Percentiles rank a stretch among this genome's conserved stretches.
Evolutionary conservation across 495 filamentous ascomycete species (phyloP).

Genomic region (Trichoderma gamsii): DNA sequence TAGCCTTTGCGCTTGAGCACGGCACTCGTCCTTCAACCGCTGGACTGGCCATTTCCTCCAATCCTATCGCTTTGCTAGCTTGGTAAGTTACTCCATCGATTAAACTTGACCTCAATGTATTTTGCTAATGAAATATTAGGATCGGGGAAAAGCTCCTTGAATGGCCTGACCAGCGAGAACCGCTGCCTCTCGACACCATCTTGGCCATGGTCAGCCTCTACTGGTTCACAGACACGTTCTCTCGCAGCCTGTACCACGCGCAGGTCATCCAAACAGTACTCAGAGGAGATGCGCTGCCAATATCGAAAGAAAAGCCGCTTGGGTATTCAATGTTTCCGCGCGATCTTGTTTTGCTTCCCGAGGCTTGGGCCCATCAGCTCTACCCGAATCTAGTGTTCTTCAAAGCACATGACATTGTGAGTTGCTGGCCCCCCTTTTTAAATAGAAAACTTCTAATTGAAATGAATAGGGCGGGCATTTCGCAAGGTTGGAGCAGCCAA

Average conservation of each 20-base stretch:
- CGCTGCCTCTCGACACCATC: constrained; percentile 48
- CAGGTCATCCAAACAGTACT: constrained; percentile 36
- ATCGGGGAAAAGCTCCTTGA: constrained; percentile 62
- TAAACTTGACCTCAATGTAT: neutral
- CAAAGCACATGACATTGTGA: constrained; percentile 16
- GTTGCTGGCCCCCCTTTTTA: constrained; percentile 22
- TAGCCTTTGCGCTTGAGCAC: constrained; percentile 52
- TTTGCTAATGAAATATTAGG: constrained; percentile 31
- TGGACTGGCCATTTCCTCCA: constrained; percentile 49
- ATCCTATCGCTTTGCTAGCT: constrained; percentile 56
- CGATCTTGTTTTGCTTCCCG: constrained; percentile 47
- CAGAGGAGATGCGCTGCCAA: constrained; percentile 26
- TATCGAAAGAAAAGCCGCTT: constrained; percentile 48
- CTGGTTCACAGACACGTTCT: constrained; percentile 59
- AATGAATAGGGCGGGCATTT: constrained; percentile 54
- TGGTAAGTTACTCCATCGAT: constrained; percentile 42
- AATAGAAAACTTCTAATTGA: neutral
- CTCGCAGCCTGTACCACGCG: constrained; percentile 48
- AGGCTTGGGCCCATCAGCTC: constrained; percentile 44
- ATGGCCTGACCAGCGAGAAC: constrained; percentile 48
- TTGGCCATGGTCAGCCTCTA: constrained; percentile 54
- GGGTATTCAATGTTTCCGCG: constrained; percentile 53
- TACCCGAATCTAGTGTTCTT: constrained; percentile 25
- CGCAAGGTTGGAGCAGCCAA: constrained; percentile 53
- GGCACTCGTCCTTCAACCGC: constrained; percentile 56